Base-by-base conservation (phyloP, 2,329 filamentous ascomycete genomes). In the Penicillium sp. region DNA sequence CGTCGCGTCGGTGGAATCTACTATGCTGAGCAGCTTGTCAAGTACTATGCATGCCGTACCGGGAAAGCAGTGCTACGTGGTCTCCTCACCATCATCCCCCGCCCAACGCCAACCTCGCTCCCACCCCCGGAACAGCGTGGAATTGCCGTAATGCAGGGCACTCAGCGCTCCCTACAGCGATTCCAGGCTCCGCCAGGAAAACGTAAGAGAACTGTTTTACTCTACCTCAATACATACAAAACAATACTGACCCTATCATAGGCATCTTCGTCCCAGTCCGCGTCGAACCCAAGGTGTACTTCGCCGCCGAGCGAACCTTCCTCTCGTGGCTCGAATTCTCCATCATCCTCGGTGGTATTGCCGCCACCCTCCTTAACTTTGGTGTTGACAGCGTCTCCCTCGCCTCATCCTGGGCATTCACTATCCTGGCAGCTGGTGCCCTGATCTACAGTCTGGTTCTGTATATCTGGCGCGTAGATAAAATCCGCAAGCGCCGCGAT, bases 321-420 rank as follows among this genome's bases (percentile, higher is more conserved):
- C 78, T 98, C 47, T 87, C 89, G 53, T 98, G 93, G 89, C 86
- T 98, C 60, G 91, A 98, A 69, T 97, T 95, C 71, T 91, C 87
- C 40, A 95, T 97, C 63, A 90, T 96, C 64, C 84, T 98, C 44
- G 89, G 88, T 59, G 86, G 86, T 23, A 91, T 95, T 59, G 88
- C 89, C 10, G 85, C 86, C 6, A 87, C 87, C 0, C 74, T 95
- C 37, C 79, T 95, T 56, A 90, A 95, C 74, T 89, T 96, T 66
- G 81, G 87, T 58, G 63, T 67, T 20, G 71, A 79, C 60, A 68
- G 69, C 36, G 68, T 82, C 16, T 82, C 85, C 5, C 82, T 94
- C 53, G 74, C 81, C 37, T 81, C 86, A 0, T 79, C 89, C 0
- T 86, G 84, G 64, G 77, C 82, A 1, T 98, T 97, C 68, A 96